Evolutionary conservation across 805 yeast genomes (phyloP).

Genomic region (Yarrowia sp.): DNA sequence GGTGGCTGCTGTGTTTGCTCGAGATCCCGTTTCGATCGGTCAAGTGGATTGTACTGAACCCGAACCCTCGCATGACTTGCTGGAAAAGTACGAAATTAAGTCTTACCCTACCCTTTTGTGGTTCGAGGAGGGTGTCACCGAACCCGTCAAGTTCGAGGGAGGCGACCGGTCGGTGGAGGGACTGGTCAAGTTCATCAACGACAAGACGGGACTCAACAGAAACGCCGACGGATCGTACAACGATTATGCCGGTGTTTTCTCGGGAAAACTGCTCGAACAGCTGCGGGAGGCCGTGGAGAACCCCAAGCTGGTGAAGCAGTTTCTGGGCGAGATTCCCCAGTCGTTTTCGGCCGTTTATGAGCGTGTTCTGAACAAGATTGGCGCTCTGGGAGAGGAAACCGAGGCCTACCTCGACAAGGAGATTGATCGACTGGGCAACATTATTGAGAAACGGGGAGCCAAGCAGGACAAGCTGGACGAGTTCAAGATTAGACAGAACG

Average conservation of each 20-base stretch:
- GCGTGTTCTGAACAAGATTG: conserved; percentile 46
- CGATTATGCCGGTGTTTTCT: conserved; percentile 53
- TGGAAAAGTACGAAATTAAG: conserved; percentile 54
- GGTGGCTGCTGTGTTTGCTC: conserved; percentile 58
- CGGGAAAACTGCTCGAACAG: conserved; percentile 47
- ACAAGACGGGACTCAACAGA: conserved; percentile 53
- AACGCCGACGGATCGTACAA: conserved; percentile 54
- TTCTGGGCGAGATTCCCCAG: conserved; percentile 13
- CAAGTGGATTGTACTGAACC: conserved; percentile 59
- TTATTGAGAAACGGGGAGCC: conserved; percentile 53
- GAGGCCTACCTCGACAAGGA: conserved; percentile 56
- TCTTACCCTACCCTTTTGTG: conserved; percentile 64
- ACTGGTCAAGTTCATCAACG: conserved; percentile 59
- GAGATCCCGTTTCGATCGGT: conserved; percentile 54
- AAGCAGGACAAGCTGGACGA: conserved; percentile 58
- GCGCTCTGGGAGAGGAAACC: conserved; percentile 41
- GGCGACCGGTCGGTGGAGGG: conserved; percentile 59
- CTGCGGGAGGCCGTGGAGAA: conserved; percentile 44
- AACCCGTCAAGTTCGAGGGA: conserved; percentile 58
- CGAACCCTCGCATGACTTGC: conserved; percentile 53
- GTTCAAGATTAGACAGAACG: conserved; percentile 60
- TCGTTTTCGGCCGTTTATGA: conserved; percentile 45
- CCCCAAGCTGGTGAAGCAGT: conserved; percentile 45
- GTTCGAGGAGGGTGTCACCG: conserved; percentile 59
- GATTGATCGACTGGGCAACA: conserved; percentile 54